These are phyloP conservation scores for Thymus quinquecostatus DNA, from an alignment of 257 asterid species.

Conservation along the genomic window DNA sequence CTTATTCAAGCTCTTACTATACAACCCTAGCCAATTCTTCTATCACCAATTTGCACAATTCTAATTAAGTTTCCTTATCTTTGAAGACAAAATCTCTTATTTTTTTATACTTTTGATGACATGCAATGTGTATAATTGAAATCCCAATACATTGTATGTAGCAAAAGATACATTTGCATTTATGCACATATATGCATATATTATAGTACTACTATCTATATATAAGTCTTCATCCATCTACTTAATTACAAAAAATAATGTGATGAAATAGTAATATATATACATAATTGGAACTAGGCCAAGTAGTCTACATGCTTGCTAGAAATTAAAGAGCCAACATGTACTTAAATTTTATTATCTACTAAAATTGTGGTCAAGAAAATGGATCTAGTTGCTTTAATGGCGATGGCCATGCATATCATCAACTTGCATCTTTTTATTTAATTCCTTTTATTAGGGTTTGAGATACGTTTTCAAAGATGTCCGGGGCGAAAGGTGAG, in stretches of 20 bases:
- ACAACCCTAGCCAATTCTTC: background rate
- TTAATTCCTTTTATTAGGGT: background rate
- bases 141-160: conserved; percentile 35
- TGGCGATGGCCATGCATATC: background rate
- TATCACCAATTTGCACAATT: conserved; percentile 20
- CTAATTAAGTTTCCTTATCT: background rate
- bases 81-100: conserved; percentile 18
- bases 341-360: background rate
- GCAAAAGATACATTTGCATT: conserved; percentile 24
- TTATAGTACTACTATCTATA: too few species aligned
- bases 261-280: background rate
- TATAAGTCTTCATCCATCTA: background rate
- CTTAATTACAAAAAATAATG: background rate
- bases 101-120: background rate
- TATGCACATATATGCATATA: background rate
- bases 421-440: conserved; percentile 14
- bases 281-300: background rate
- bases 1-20: background rate
- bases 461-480: background rate
- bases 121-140: background rate
- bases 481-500: background rate
- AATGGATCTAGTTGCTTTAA: conserved; percentile 23
- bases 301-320: conserved; percentile 7
- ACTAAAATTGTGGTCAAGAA: background rate
- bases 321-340: background rate